Evolutionary conservation across 2,329 filamentous ascomycete species (phyloP).

Genomic region (Hypoxylon sp.): DNA sequence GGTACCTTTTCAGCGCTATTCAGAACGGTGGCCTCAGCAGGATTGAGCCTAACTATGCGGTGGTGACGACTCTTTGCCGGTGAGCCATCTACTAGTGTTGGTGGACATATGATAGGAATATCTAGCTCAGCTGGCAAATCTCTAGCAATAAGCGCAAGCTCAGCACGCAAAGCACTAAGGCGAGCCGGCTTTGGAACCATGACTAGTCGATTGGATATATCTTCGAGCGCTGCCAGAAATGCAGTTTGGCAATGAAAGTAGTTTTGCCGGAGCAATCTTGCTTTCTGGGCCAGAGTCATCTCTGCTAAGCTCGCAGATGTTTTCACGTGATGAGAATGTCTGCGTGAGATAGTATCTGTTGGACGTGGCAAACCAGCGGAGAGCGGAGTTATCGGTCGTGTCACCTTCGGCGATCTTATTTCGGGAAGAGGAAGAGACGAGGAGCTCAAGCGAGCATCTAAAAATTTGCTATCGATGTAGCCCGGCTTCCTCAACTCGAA

Average conservation of each 20-base stretch:
- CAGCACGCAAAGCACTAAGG: constrained; percentile 84
- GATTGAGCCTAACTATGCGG: constrained; percentile 85
- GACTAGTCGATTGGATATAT: constrained; percentile 87
- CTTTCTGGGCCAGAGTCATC: constrained; percentile 76
- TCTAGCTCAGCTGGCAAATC: constrained; percentile 88
- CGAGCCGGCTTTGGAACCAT: constrained; percentile 85
- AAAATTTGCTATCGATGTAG: constrained; percentile 66
- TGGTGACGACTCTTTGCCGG: constrained; percentile 84
- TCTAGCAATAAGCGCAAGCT: constrained; percentile 84
- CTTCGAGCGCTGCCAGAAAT: constrained; percentile 84
- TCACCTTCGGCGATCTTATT: constrained; percentile 66
- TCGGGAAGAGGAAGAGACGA: constrained; percentile 78
- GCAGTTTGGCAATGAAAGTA: constrained; percentile 88
- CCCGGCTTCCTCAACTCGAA: constrained; percentile 59
- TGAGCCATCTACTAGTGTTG: constrained; percentile 79
- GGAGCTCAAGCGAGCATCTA: constrained; percentile 76
- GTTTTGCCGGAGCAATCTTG: constrained; percentile 81
- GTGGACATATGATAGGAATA: constrained; percentile 85
- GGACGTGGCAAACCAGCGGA: constrained; percentile 68
- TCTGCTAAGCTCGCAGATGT: constrained; percentile 71
- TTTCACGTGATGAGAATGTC: constrained; percentile 75
- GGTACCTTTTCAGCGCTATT: constrained; percentile 91
- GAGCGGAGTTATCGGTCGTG: constrained; percentile 71
- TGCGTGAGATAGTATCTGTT: constrained; percentile 65
- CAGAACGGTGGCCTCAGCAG: constrained; percentile 85